phyloP scores from a whole-genome alignment of 2,329 filamentous ascomycete species.

The Teratosphaeria epicoccoides region DNA sequence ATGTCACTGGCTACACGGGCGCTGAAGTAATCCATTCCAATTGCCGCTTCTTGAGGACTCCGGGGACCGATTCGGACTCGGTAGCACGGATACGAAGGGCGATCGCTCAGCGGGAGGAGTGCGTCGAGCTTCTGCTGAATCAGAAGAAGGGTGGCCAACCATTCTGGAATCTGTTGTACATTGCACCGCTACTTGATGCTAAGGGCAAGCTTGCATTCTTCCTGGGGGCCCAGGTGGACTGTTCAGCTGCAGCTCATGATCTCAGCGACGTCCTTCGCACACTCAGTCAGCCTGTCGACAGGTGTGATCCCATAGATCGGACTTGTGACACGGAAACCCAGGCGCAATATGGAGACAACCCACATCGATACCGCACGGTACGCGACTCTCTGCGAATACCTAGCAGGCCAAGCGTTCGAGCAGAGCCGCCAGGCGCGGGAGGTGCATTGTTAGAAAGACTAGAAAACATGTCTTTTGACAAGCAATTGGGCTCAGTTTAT shows the following conservation, averaged over 20 bases:
- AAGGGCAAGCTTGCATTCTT: constrained; percentile 42
- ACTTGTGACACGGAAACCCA: not conserved
- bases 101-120: constrained; percentile 35
- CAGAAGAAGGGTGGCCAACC: constrained; percentile 42
- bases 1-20: constrained; percentile 41
- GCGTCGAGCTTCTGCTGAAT: constrained; percentile 42
- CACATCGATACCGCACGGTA: not conserved
- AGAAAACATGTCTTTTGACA: constrained; percentile 27
- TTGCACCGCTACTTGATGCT: constrained; percentile 42
- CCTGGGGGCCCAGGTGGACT: constrained; percentile 48
- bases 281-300: constrained; percentile 19
- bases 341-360: not conserved
- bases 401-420: not conserved
- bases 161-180: constrained; percentile 48
- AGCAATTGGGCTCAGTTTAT: constrained; percentile 33
- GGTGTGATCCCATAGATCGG: not conserved
- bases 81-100: constrained; percentile 34
- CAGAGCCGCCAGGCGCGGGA: constrained; percentile 30
- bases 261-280: constrained; percentile 43
- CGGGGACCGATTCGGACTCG: constrained; percentile 34
- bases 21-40: constrained; percentile 40
- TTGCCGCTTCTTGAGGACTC: constrained; percentile 42
- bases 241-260: constrained; percentile 43
- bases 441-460: constrained; percentile 28
- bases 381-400: constrained; percentile 3